Percentiles rank a stretch among this genome's conserved stretches.
Conservation (phyloP, 441 rosid species). For the Metrosideros polymorpha region DNA sequence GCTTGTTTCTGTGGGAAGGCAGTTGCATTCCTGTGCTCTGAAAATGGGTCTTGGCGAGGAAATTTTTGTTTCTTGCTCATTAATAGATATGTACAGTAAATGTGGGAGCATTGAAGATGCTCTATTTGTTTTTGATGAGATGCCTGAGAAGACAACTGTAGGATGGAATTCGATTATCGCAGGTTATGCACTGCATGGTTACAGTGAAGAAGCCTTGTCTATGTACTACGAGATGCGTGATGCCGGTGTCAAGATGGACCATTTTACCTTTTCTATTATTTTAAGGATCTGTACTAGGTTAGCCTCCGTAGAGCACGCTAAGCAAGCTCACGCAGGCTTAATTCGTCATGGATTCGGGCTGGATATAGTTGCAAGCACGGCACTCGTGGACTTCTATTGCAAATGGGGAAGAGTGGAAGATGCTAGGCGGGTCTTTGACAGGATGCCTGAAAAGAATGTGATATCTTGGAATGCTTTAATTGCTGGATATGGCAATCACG, state of each 20-base stretch:
- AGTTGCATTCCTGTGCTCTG: slow-evolving; percentile 59
- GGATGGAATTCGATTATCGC: slow-evolving; percentile 81
- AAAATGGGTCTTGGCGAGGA: slow-evolving; percentile 42
- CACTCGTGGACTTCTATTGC: slow-evolving; percentile 87
- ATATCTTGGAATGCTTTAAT: slow-evolving; percentile 87
- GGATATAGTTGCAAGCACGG: slow-evolving; percentile 63
- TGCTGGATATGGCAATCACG: slow-evolving; percentile 80
- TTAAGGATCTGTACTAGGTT: slow-evolving; percentile 63
- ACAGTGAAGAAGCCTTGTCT: slow-evolving; percentile 68
- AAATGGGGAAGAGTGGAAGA: slow-evolving; percentile 90
- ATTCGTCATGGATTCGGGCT: slow-evolving; percentile 65
- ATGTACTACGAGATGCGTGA: slow-evolving; percentile 68
- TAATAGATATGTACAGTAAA: slow-evolving; percentile 87
- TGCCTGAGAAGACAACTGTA: slow-evolving; percentile 70
- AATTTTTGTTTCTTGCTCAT: slow-evolving; percentile 57
- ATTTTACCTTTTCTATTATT: slow-evolving; percentile 72
- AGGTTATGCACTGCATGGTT: slow-evolving; percentile 83
- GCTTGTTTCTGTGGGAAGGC: slow-evolving; percentile 45
- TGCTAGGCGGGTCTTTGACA: slow-evolving; percentile 63
- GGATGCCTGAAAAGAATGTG: slow-evolving; percentile 61
- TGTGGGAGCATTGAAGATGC: slow-evolving; percentile 87
- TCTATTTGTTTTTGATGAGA: slow-evolving; percentile 46
- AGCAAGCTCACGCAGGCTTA: slow-evolving; percentile 75
- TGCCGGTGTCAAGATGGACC: slow-evolving; percentile 59
- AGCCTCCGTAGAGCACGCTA: slow-evolving; percentile 63